phyloP scores from a whole-genome alignment of 495 filamentous ascomycete species.

The Aspergillus affinis region DNA sequence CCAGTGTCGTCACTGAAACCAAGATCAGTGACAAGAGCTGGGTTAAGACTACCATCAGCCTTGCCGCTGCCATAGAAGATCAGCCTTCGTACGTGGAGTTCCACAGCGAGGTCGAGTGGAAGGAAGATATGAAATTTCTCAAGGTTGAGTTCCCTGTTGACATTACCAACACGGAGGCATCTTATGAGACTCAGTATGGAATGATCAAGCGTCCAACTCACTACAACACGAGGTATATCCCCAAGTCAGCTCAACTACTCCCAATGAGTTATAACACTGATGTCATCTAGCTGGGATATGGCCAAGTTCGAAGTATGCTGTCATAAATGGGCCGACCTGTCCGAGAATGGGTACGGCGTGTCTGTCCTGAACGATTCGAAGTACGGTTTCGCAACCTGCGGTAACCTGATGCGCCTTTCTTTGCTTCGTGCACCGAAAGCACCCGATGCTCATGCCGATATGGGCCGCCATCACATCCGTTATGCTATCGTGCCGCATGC shows the following conservation, averaged over 20 bases:
- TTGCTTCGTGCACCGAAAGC: conserved; percentile 92
- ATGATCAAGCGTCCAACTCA: conserved; percentile 86
- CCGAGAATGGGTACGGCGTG: conserved; percentile 87
- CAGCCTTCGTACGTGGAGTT: conserved; percentile 75
- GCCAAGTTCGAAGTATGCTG: conserved; percentile 98
- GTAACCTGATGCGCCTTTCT: conserved; percentile 89
- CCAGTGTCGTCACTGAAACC: conserved; percentile 75
- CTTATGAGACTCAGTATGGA: conserved; percentile 95
- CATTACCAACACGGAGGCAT: conserved; percentile 85
- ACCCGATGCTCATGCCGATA: conserved; percentile 93
- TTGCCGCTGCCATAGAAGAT: conserved; percentile 63
- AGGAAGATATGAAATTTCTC: conserved; percentile 93
- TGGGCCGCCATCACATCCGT: conserved; percentile 85
- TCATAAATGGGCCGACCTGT: conserved; percentile 96
- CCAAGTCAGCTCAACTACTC: neutral
- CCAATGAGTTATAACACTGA: conserved; percentile 20
- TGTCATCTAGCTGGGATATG: conserved; percentile 79
- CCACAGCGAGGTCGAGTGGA: conserved; percentile 83
- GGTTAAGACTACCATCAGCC: conserved; percentile 82
- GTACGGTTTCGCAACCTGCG: conserved; percentile 90
- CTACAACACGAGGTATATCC: conserved; percentile 75
- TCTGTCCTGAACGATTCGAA: conserved; percentile 95
- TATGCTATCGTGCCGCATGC: conserved; percentile 90
- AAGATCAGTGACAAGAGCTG: conserved; percentile 84
- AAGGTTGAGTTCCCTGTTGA: conserved; percentile 99